Conservation (phyloP, 2,329 filamentous ascomycete genomes). For the Hortaea werneckii region DNA sequence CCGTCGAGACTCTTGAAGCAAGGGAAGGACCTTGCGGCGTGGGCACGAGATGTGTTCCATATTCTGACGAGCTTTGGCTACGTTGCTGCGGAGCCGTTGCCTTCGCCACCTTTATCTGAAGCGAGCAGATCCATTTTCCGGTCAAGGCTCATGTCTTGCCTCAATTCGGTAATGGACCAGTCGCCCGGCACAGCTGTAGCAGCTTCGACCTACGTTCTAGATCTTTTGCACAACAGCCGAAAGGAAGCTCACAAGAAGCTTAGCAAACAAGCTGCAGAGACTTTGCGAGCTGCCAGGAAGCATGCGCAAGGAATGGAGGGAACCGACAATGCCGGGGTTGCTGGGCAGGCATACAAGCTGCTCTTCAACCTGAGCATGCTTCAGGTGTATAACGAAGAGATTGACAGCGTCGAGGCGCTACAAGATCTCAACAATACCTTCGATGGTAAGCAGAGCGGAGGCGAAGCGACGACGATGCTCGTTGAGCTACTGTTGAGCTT, state of each 20-base stretch:
- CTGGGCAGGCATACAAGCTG: constrained; percentile 53
- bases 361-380: constrained; percentile 77
- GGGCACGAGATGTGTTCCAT: constrained; percentile 15
- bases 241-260: constrained; percentile 3
- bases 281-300: constrained; percentile 12
- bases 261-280: constrained; percentile 11
- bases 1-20: constrained; percentile 16
- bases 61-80: constrained; percentile 28
- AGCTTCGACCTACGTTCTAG: constrained; percentile 3
- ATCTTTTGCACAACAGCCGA: background rate
- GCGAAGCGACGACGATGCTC: constrained; percentile 52
- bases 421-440: constrained; percentile 72
- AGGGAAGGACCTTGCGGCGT: constrained; percentile 13
- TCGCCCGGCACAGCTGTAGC: constrained; percentile 15
- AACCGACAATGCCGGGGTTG: constrained; percentile 12
- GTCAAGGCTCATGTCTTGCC: constrained; percentile 44
- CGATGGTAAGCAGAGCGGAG: constrained; percentile 44
- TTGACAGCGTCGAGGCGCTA: constrained; percentile 72
- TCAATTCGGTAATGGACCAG: constrained; percentile 39
- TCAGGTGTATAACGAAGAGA: constrained; percentile 81
- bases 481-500: constrained; percentile 88
- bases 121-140: constrained; percentile 42
- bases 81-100: constrained; percentile 10
- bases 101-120: constrained; percentile 21
- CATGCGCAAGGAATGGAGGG: constrained; percentile 10